phyloP scores from a whole-genome alignment of 805 yeast genomes.

The Deakozyma indianensis region DNA sequence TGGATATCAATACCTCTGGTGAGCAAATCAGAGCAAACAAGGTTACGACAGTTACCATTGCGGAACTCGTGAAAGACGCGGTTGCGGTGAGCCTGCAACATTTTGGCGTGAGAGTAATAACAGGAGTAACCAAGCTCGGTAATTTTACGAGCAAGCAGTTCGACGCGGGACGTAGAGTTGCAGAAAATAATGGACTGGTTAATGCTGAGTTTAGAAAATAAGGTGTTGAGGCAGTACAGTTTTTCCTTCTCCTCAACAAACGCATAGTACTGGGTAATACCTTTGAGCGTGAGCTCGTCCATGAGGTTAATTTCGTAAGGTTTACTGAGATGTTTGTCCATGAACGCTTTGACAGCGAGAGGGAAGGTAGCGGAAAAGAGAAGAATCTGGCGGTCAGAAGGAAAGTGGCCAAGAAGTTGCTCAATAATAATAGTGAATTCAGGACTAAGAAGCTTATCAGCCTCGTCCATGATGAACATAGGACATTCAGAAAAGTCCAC shows the following conservation, averaged over 20 bases:
- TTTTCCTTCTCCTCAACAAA: conserved; percentile 95
- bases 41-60: conserved; percentile 92
- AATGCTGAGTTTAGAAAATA: conserved; percentile 86
- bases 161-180: conserved; percentile 93
- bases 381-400: conserved; percentile 65
- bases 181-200: conserved; percentile 96
- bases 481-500: conserved; percentile 82
- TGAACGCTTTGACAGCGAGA: conserved; percentile 77
- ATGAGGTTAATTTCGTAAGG: conserved; percentile 93
- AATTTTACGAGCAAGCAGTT: conserved; percentile 85
- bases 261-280: conserved; percentile 97
- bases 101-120: conserved; percentile 90
- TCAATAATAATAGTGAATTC: conserved; percentile 82
- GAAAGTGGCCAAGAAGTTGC: conserved; percentile 72
- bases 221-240: conserved; percentile 86
- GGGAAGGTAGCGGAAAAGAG: conserved; percentile 96
- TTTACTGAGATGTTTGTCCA: conserved; percentile 76
- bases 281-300: conserved; percentile 94
- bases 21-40: conserved; percentile 90
- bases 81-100: conserved; percentile 96
- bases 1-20: conserved; percentile 99
- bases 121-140: conserved; percentile 95
- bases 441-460: conserved; percentile 87
- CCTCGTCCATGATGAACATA: conserved; percentile 94
- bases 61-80: conserved; percentile 97